These are phyloP conservation scores for Cladosporium austrohemisphaericum DNA, from an alignment of 2,329 filamentous ascomycete genomes.

Conservation along the genomic window DNA sequence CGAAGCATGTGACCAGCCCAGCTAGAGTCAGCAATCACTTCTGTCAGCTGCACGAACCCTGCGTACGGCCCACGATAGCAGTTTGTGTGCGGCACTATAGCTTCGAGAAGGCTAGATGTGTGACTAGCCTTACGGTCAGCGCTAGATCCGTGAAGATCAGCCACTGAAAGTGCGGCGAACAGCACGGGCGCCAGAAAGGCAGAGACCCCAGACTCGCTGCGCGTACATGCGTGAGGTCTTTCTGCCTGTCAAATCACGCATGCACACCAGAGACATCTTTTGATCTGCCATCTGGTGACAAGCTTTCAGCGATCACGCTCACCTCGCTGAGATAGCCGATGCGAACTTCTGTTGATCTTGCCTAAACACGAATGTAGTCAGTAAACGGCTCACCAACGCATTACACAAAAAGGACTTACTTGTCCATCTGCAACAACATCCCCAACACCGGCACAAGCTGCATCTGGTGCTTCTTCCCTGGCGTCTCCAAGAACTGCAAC, in stretches of 20 bases:
- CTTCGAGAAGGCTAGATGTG: background rate
- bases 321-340: constrained; percentile 61
- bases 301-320: constrained; percentile 17
- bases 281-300: no score
- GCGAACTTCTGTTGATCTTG: constrained; percentile 86
- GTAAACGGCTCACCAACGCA: constrained; percentile 15
- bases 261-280: background rate
- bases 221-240: no score
- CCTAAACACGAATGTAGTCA: constrained; percentile 36
- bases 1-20: constrained; percentile 2
- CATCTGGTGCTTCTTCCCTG: constrained; percentile 69
- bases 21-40: background rate
- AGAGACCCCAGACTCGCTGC: no score
- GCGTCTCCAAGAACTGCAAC: constrained; percentile 76
- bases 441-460: constrained; percentile 75
- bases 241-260: no score
- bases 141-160: constrained; percentile 1
- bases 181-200: background rate
- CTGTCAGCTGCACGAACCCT: background rate
- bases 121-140: background rate
- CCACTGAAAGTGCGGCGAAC: background rate
- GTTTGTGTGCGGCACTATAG: constrained; percentile 4
- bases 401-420: constrained; percentile 48
- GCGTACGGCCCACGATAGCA: no score
- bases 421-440: constrained; percentile 72